Evolutionary conservation across 202 grass and related monocot species (phyloP), one percentile per base, ranked within the genome.

Genomic region (Brachypodium distachyon): DNA sequence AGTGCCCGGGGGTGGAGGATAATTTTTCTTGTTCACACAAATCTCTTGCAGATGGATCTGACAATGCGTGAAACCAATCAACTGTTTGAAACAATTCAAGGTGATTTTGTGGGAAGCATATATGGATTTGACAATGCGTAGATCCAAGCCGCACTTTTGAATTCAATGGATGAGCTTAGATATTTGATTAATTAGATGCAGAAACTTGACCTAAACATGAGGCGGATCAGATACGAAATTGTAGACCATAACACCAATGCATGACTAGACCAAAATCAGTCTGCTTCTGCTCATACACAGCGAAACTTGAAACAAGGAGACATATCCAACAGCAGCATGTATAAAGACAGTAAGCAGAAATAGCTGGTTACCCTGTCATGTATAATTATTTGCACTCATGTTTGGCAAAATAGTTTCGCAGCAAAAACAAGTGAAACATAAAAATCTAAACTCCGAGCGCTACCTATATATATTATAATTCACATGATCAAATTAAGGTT

Each of bases 381-480:
- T 22, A 75, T 53, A 25, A 41, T 36, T 46, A 38, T 57, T 23
- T 58, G 68, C 51, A 74, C 38, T 28, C 33, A 0, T 54, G 33
- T 40, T 67, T 12, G 16, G 42, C 38, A 57, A n/a, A 37, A 16
- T 41, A 48, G 12, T 14, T n/a, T 69, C 25, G 5, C 34, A 52
- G 10, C 26, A 68, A 33, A 13, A 80, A 65, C 27, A 36, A 70
- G 10, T 41, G n/a, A n/a, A n/a, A n/a, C n/a, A n/a, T n/a, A 62
- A 25, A 32, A 2, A 53, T 38, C 4, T 38, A 11, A 39, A 6
- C 26, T 67, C 61, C 21, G 10, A 8, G 8, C 53, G 41, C 17
- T 27, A 23, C 3, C 60, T 47, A 46, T 51, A 38, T 69, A 49
- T n/a, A n/a, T n/a, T n/a, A n/a, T 80, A 80, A 84, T 80, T 84